phyloP scores from a whole-genome alignment of 805 yeast species.

The Tetrapisispora phaffii region DNA sequence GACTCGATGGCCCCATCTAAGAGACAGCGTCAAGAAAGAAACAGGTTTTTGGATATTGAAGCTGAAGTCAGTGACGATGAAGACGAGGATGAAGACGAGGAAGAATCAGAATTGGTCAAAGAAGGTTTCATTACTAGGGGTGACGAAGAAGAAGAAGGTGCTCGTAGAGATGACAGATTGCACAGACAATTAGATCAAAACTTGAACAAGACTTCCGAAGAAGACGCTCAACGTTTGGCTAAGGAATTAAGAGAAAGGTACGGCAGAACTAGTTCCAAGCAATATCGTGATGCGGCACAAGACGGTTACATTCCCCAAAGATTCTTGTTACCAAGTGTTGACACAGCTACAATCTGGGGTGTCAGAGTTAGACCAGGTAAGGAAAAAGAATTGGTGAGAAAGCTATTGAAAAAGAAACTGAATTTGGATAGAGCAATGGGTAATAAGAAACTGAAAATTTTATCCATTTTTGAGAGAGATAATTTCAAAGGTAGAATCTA shows the following conservation, averaged over 20 bases:
- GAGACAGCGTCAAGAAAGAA: constrained; percentile 43
- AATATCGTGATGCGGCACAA: constrained; percentile 65
- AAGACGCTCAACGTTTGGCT: constrained; percentile 90
- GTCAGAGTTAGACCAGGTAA: constrained; percentile 86
- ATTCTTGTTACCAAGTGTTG: constrained; percentile 85
- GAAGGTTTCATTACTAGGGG: constrained; percentile 63
- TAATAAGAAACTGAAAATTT: constrained; percentile 70
- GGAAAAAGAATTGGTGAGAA: constrained; percentile 83
- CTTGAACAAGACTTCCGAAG: constrained; percentile 78
- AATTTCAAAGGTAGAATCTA: constrained; percentile 86
- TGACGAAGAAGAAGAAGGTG: constrained; percentile 43
- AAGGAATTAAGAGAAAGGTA: constrained; percentile 86
- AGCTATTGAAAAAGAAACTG: constrained; percentile 71
- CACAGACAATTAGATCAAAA: constrained; percentile 88
- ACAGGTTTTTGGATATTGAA: constrained; percentile 94
- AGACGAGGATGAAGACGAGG: constrained; percentile 86
- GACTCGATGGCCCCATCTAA: constrained; percentile 38
- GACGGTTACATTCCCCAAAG: constrained; percentile 88
- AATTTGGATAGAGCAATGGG: constrained; percentile 57
- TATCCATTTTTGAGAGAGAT: constrained; percentile 89
- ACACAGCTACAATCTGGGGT: constrained; percentile 95
- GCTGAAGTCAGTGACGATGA: constrained; percentile 98
- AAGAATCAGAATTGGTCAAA: constrained; percentile 74
- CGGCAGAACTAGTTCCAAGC: constrained; percentile 72
- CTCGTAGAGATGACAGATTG: constrained; percentile 56